Conservation (phyloP, 148 eudicot genomes). For the Linanthus parryae region DNA sequence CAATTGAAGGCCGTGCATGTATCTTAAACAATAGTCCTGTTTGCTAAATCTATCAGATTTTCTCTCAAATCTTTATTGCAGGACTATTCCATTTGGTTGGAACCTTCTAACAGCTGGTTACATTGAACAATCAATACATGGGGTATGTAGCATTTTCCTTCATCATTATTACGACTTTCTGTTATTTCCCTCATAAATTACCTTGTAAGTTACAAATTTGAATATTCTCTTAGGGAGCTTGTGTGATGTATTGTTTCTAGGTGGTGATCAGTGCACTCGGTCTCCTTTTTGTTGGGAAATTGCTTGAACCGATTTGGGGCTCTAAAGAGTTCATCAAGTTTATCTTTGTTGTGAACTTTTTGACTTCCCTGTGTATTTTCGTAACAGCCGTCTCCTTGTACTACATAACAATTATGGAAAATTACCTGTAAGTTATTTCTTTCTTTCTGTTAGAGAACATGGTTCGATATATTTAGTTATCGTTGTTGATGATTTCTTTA, state of each 20-base stretch:
- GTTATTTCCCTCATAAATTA: background rate
- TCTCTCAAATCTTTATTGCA: too few species aligned
- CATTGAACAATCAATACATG: conserved; percentile 72
- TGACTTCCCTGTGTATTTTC: conserved; percentile 79
- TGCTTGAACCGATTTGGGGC: conserved; percentile 99
- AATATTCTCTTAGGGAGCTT: too few species aligned
- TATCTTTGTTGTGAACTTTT: conserved; percentile 78
- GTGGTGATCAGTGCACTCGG: conserved; percentile 66
- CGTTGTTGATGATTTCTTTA: too few species aligned
- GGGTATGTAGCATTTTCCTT: conserved; percentile 43
- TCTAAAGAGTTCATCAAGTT: conserved; percentile 94
- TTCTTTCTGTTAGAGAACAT: too few species aligned
- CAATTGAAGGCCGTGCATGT: too few species aligned
- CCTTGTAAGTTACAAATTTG: background rate
- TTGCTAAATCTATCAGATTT: too few species aligned
- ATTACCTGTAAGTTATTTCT: conserved; percentile 87
- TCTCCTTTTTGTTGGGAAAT: conserved; percentile 81
- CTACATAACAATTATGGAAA: conserved; percentile 74
- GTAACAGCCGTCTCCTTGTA: conserved; percentile 82
- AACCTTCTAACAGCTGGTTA: conserved; percentile 95
- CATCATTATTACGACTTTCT: conserved; percentile 3
- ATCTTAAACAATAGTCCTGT: too few species aligned
- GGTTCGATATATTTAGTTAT: too few species aligned
- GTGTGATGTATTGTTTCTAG: conserved; percentile 26
- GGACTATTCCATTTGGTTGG: conserved; percentile 99